These are phyloP conservation scores for Hemisphaericaspora nanyangensis DNA, from an alignment of 805 yeast genomes.

Conservation along the genomic window DNA sequence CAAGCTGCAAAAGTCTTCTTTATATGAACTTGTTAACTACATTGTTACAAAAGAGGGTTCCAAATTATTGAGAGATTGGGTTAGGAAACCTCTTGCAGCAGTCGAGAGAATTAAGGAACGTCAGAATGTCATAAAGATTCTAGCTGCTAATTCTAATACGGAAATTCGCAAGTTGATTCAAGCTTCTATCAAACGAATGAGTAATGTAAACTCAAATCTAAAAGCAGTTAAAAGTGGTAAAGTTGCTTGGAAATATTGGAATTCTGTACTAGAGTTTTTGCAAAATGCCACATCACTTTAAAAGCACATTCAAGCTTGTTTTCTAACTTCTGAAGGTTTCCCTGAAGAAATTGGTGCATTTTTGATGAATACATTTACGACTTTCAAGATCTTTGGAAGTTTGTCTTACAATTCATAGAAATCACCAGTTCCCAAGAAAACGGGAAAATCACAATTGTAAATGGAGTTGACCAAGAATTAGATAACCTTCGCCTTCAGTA, in stretches of 20 bases:
- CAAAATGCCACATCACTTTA: constrained; percentile 1
- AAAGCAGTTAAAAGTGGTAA: constrained; percentile 5
- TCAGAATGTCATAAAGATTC: constrained; percentile 1
- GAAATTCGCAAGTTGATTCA: not conserved
- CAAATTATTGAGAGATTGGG: constrained; percentile 7
- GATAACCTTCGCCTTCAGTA: constrained; percentile 5
- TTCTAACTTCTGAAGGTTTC: not conserved
- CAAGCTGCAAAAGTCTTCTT: constrained; percentile 2
- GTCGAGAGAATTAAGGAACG: not conserved
- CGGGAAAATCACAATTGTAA: constrained; percentile 1
- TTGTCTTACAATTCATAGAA: constrained; percentile 4
- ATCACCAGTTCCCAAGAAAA: constrained; percentile 3
- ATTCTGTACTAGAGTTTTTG: constrained; percentile 3
- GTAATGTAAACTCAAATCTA: constrained; percentile 1
- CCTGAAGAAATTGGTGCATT: not conserved
- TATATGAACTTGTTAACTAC: constrained; percentile 5
- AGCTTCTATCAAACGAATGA: constrained; percentile 2
- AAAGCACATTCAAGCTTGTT: not conserved
- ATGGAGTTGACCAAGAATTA: constrained; percentile 6
- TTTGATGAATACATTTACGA: not conserved
- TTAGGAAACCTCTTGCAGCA: constrained; percentile 6
- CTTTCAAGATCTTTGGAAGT: constrained; percentile 3
- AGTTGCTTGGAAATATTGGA: constrained; percentile 6
- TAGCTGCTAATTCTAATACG: not conserved
- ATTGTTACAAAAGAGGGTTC: constrained; percentile 5